phyloP scores from a whole-genome alignment of 2,329 filamentous ascomycete genomes.

The Didymella lethalis region DNA sequence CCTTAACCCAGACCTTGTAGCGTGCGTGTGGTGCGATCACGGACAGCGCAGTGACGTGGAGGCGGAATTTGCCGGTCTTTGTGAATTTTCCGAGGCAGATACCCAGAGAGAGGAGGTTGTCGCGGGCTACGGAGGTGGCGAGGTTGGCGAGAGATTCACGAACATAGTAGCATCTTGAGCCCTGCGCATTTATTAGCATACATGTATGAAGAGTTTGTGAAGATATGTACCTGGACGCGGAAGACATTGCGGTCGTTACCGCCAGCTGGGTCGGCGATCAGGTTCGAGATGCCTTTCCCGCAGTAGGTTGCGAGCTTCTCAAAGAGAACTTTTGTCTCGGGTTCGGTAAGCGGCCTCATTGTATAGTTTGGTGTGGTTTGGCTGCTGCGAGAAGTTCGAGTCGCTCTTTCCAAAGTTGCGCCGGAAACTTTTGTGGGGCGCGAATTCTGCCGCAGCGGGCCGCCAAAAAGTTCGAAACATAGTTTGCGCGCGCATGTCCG shows the following conservation, averaged over 20 bases:
- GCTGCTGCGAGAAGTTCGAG: slow-evolving; percentile 6
- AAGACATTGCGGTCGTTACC: slow-evolving; percentile 53
- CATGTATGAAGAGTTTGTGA: not conserved
- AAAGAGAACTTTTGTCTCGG: slow-evolving; percentile 82
- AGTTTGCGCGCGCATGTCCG: slow-evolving; percentile 8
- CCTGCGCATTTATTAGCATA: slow-evolving; percentile 56
- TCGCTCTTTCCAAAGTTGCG: slow-evolving; percentile 3
- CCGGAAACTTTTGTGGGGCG: slow-evolving; percentile 27
- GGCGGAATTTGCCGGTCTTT: slow-evolving; percentile 92
- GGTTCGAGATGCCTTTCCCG: slow-evolving; percentile 82
- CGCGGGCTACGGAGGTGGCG: slow-evolving; percentile 82
- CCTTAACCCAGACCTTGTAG: slow-evolving; percentile 97
- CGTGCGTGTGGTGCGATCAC: slow-evolving; percentile 89
- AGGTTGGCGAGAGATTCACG: slow-evolving; percentile 89
- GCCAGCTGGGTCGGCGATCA: slow-evolving; percentile 56
- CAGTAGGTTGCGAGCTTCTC: slow-evolving; percentile 94
- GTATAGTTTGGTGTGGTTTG: slow-evolving; percentile 14
- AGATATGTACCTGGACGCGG: slow-evolving; percentile 57
- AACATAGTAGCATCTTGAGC: slow-evolving; percentile 89
- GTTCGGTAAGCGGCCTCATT: slow-evolving; percentile 84
- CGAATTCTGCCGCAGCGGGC: slow-evolving; percentile 19
- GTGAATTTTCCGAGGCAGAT: slow-evolving; percentile 95
- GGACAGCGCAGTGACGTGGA: slow-evolving; percentile 91
- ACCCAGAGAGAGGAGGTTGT: slow-evolving; percentile 84
- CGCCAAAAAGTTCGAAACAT: slow-evolving; percentile 20